phyloP scores from a whole-genome alignment of 148 eudicot genomes.

The Camellia japonica region DNA sequence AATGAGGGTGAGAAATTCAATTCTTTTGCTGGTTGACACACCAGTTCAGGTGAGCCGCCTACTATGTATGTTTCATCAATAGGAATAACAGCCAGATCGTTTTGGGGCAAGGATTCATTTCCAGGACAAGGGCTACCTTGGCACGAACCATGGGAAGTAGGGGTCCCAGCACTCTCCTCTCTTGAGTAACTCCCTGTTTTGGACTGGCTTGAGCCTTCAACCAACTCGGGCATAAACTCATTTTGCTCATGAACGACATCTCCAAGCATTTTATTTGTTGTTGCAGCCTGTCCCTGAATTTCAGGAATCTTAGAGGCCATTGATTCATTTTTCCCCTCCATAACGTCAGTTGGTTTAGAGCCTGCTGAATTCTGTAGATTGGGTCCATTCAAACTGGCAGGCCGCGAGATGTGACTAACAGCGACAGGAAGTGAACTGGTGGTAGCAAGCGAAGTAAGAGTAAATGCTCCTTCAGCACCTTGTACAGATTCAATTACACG shows the following conservation, averaged over 20 bases:
- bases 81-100: slow-evolving; percentile 31
- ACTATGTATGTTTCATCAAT: slow-evolving; percentile 29
- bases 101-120: slow-evolving; percentile 45
- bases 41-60: slow-evolving; percentile 23
- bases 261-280: slow-evolving; percentile 14
- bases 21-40: slow-evolving; percentile 34
- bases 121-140: slow-evolving; percentile 51
- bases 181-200: slow-evolving; percentile 54
- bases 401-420: slow-evolving; percentile 57
- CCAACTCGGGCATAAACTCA: slow-evolving; percentile 18
- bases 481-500: slow-evolving; percentile 80
- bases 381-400: slow-evolving; percentile 47
- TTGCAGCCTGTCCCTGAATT: slow-evolving; percentile 20
- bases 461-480: slow-evolving; percentile 73
- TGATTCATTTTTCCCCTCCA: slow-evolving; percentile 34
- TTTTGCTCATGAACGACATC: slow-evolving; percentile 22
- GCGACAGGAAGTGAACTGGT: slow-evolving; percentile 52
- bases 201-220: slow-evolving; percentile 25
- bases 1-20: slow-evolving; percentile 33
- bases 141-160: slow-evolving; percentile 79
- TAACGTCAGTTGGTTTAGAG: slow-evolving; percentile 38
- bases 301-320: slow-evolving; percentile 18
- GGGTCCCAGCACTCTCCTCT: slow-evolving; percentile 71
- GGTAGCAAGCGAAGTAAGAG: slow-evolving; percentile 33
- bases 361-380: slow-evolving; percentile 50